Evolutionary conservation across 1,284 basidiomycete genomes (phyloP), one percentile per base, ranked within the genome.

Genomic region (Ceratobasidium sp.): DNA sequence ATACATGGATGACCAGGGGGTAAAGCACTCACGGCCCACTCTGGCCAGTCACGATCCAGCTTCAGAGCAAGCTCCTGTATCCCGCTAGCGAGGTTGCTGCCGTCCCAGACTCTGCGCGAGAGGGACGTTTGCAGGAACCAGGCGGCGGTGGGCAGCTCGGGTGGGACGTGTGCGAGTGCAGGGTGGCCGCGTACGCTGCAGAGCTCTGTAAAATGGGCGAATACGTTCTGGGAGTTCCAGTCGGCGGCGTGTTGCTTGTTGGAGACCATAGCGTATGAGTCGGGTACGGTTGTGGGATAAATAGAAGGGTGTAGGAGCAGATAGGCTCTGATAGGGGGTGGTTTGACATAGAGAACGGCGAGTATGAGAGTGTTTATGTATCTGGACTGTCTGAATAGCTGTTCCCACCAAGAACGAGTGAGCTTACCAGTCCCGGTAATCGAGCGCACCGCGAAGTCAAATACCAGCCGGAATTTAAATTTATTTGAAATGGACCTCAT

Each of bases 41-140:
- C 53, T 56, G 53, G 64, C 64, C 64, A 69, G 16, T 69, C 64
- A 1, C 40, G 51, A 21, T 69, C 64, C 4, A 69, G 40, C 28
- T 46, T 54, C 18, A 56, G 53, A 11, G 53, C 64, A 9, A 69
- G 53, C 16, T 30, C 28, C 14, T 69, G 30, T 3, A 58, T 38
- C 12, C 64, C 64, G 23, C 25, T 3, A 1, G 36, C 7, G 2
- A 69, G 21, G 40, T 53, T 69, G 14, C 54, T 40, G 2, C 40
- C 28, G 21, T 56, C 28, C 64, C 64, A 69, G 1, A 53, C 30
- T 7, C 38, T 40, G 6, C 21, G 64, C 25, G 36, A 14, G 21
- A 40, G 33, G 23, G 51, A 42, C 21, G 51, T 46, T 11, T 44
- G 23, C 38, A 69, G 28, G 64, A 69, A 69, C 64, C 64, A 58